Base-by-base conservation (phyloP, 2,329 filamentous ascomycete genomes). In the Hypoxylon sp. region DNA sequence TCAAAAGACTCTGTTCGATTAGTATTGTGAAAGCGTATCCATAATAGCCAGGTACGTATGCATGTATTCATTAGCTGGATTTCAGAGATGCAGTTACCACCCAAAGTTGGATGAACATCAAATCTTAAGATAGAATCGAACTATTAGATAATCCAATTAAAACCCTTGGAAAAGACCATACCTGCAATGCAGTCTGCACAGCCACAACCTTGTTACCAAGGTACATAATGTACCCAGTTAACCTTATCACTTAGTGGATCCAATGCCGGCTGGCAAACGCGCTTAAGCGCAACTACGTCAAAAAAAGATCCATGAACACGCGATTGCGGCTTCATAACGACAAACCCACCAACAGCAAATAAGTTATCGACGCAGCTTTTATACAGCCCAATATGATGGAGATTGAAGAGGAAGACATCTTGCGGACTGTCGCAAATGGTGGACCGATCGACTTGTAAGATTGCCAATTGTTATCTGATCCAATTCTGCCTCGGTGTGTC, bases 381-480 rank as follows among this genome's bases (percentile, higher is more conserved):
- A 42, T 50, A 24, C 14, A 33, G 47, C 65, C 68, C 73, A 69
- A 72, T 70, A 81, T 74, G 71, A 89, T 89, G 87, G 87, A 89
- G 62, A 82, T 86, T 37, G 87, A 89, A 48, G 86, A 86, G 69
- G 84, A 87, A 52, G 84, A 82, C 31, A 78, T 84, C 31, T 80
- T 89, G 70, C 77, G 75, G 69, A 81, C 71, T 65, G 80, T 88
- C 71, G 86, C 87, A 22, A 77, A 80, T 17, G 87, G 87, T 70
- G 84, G 82, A 19, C 73, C 81, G 17, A 85, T 90, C 70, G 85
- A 89, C 74, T 84, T 83, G 88, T 90, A 81, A 79, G 87, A 58
- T 51, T 53, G 65, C 37, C 46, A 37, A 50, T 55, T 44, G 19
- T 47, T 47, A 29, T 24, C 29, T 46, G 63, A 71, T 31, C 29